Evolutionary conservation across 352 stramenopile genomes (phyloP).

Genomic region (Albugo candida): DNA sequence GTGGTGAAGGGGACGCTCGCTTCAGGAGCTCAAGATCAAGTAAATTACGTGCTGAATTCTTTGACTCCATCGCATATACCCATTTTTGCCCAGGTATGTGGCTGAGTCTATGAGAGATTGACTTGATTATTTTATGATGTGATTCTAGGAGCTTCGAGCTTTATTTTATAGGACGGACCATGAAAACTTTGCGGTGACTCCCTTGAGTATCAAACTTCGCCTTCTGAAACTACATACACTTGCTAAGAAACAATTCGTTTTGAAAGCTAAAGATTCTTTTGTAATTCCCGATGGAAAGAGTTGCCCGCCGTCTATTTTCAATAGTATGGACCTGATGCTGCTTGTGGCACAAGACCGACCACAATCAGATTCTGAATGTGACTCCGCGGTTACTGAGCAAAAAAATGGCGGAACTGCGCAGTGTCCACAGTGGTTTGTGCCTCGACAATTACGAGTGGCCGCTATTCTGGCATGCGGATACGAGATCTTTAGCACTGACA

Average conservation of each 20-base stretch:
- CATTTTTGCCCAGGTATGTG: conserved; percentile 37
- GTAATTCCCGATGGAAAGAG: conserved; percentile 26
- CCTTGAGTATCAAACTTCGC: conserved; percentile 52
- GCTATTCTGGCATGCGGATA: conserved; percentile 62
- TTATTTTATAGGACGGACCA: conserved; percentile 49
- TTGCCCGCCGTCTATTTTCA: conserved; percentile 43
- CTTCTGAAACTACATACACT: conserved; percentile 53
- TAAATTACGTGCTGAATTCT: conserved; percentile 72
- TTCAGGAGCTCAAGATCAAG: conserved; percentile 56
- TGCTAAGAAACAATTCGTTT: conserved; percentile 39
- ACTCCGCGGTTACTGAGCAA: no score
- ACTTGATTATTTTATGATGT: neutral
- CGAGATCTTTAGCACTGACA: conserved; percentile 40
- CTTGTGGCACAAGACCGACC: conserved; percentile 47
- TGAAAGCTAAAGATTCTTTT: conserved; percentile 42
- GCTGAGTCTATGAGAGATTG: neutral
- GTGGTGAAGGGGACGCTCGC: conserved; percentile 67
- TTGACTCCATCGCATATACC: conserved; percentile 53
- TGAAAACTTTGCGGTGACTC: conserved; percentile 20
- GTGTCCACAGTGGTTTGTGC: conserved; percentile 10
- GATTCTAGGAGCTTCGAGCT: conserved; percentile 33
- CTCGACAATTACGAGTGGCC: conserved; percentile 39
- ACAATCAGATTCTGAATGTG: no score
- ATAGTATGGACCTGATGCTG: conserved; percentile 74
- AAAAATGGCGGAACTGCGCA: no score